Evolutionary conservation across 495 filamentous ascomycete genomes (phyloP).

Genomic region (Trichocladium uniseriatum): DNA sequence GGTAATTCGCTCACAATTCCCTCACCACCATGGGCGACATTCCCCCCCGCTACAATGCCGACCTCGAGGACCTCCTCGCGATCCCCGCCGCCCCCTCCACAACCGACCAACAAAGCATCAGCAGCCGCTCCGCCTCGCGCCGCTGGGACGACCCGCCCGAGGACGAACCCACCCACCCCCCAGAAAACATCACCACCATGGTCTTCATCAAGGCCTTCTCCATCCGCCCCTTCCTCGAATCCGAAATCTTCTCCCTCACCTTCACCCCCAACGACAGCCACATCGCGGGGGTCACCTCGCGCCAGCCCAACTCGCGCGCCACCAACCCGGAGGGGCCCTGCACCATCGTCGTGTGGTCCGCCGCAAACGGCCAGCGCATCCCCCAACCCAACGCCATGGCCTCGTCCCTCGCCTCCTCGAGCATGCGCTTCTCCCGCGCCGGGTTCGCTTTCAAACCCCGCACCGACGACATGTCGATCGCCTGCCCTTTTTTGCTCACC

Average conservation of each 20-base stretch:
- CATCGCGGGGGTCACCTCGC: constrained; percentile 11
- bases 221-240: not conserved
- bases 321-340: not conserved
- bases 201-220: constrained; percentile 7
- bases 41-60: not conserved
- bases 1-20: no score
- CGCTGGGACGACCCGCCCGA: constrained; percentile 24
- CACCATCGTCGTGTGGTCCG: constrained; percentile 1
- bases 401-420: no score
- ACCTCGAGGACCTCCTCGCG: not conserved
- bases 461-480: not conserved
- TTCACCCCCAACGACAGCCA: constrained; percentile 11
- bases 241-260: constrained; percentile 10
- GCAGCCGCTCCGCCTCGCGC: not conserved
- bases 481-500: not conserved
- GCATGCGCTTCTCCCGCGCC: not conserved
- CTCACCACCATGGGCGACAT: constrained; percentile 5
- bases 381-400: not conserved
- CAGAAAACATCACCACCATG: constrained; percentile 11
- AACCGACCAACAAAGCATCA: not conserved
- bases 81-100: not conserved
- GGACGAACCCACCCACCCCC: not conserved
- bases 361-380: not conserved
- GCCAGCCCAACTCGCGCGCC: not conserved
- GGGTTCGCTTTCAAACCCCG: constrained; percentile 2